phyloP scores from a whole-genome alignment of 345 rosid species.

The Gossypium sturtianum region DNA sequence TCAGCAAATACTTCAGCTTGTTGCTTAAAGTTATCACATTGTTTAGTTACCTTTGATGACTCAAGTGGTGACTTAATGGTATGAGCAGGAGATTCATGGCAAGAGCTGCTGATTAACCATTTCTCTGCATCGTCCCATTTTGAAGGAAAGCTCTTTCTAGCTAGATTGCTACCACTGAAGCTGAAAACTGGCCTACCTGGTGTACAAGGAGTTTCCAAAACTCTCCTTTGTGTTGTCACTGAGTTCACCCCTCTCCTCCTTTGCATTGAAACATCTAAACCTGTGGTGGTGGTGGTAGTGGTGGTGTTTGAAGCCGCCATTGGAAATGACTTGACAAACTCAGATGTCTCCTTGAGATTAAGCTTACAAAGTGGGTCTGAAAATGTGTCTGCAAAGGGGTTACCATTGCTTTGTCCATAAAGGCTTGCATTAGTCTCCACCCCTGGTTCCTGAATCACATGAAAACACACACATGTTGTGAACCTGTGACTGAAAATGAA shows the following conservation, averaged over 20 bases:
- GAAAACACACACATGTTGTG: neutral
- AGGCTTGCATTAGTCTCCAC: conserved; percentile 28
- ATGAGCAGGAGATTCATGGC: conserved; percentile 70
- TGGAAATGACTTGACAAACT: conserved; percentile 66
- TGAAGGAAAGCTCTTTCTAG: conserved; percentile 76
- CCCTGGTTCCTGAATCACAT: conserved; percentile 28
- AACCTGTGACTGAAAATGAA: neutral
- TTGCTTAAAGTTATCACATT: conserved; percentile 29
- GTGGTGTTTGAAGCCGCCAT: conserved; percentile 26
- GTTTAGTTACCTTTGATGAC: conserved; percentile 30
- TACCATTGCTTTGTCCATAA: conserved; percentile 31
- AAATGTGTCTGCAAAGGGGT: conserved; percentile 51
- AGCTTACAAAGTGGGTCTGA: conserved; percentile 66
- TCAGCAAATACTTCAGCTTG: conserved; percentile 51
- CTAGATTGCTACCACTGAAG: conserved; percentile 44
- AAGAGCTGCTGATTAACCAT: conserved; percentile 59
- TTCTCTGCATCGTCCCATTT: conserved; percentile 97
- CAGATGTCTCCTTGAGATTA: conserved; percentile 65
- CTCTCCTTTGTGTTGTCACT: conserved; percentile 34
- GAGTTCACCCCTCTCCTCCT: conserved; percentile 51
- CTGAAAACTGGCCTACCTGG: conserved; percentile 82
- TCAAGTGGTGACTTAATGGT: conserved; percentile 32
- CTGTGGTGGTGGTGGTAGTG: neutral
- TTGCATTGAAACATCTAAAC: conserved; percentile 38
- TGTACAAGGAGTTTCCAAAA: conserved; percentile 59